Evolutionary conservation across 1,284 basidiomycete genomes (phyloP).

Genomic region (Serendipita sp.): DNA sequence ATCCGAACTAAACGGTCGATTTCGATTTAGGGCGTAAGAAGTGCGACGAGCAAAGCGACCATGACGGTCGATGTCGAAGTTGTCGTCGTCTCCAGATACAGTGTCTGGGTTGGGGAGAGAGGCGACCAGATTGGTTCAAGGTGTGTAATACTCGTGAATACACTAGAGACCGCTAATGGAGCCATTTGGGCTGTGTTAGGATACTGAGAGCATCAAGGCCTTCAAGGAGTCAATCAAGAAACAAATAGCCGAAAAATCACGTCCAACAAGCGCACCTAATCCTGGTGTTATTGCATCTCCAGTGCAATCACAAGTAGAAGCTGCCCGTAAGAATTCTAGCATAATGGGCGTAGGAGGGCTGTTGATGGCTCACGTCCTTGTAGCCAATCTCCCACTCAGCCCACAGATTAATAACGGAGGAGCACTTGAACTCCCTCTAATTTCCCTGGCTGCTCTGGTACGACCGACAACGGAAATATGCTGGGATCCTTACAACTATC

Average conservation of each 20-base stretch:
- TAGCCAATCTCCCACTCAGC: neutral
- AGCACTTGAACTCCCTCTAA: too few relatives aligned
- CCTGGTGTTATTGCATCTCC: too few relatives aligned
- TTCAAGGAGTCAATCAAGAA: neutral
- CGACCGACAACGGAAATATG: too few relatives aligned
- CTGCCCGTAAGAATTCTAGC: too few relatives aligned
- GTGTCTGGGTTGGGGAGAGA: neutral
- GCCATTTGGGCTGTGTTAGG: neutral
- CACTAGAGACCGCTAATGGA: neutral
- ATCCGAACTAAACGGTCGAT: neutral
- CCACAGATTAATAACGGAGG: too few relatives aligned
- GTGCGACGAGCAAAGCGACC: conserved; percentile 1
- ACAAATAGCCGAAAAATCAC: neutral
- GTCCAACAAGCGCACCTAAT: too few relatives aligned
- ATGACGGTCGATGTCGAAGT: neutral
- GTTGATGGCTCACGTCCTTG: neutral
- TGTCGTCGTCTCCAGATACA: neutral
- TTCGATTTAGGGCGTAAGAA: conserved; percentile 2
- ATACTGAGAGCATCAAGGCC: neutral
- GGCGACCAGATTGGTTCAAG: neutral
- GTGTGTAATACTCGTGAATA: neutral
- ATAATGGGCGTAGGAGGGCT: neutral
- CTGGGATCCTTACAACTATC: neutral
- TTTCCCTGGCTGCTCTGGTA: too few relatives aligned
- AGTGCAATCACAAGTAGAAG: too few relatives aligned